A percentile compares a stretch with the other conserved stretches of the same genome.
phyloP scores from a whole-genome alignment of 129 eudicot species.

The Chrysanthemum makinoi region DNA sequence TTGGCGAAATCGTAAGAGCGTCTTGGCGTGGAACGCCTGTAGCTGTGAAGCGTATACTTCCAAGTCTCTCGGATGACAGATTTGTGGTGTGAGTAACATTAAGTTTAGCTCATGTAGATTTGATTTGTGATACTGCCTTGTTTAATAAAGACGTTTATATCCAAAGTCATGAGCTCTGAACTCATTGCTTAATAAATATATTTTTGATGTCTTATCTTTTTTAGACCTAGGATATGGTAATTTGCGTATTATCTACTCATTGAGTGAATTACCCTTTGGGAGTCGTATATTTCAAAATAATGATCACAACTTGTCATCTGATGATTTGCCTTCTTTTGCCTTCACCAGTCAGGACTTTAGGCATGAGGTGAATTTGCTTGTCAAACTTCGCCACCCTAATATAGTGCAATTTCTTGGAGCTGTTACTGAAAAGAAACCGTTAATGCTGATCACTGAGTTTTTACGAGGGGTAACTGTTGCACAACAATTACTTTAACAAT shows the following conservation, averaged over 20 bases:
- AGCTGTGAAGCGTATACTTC: slow-evolving; percentile 95
- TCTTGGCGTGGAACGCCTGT: slow-evolving; percentile 99
- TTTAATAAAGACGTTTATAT: not conserved
- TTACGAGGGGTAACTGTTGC: slow-evolving; percentile 74
- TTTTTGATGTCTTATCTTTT: too few species aligned
- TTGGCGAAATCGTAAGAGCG: slow-evolving; percentile 92
- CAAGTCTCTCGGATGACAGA: slow-evolving; percentile 95
- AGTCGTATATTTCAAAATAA: not conserved
- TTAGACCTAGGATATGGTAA: too few species aligned
- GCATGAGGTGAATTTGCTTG: slow-evolving; percentile 96
- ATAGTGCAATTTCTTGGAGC: slow-evolving; percentile 99
- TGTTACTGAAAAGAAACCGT: slow-evolving; percentile 90
- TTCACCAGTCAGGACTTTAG: slow-evolving; percentile 92
- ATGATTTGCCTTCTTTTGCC: slow-evolving; percentile 6
- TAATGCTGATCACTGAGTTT: slow-evolving; percentile 91
- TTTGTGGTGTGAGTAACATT: slow-evolving; percentile 62
- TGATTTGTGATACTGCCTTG: not conserved
- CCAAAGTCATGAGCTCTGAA: not conserved
- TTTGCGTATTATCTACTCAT: not conserved
- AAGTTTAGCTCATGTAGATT: not conserved
- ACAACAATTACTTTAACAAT: not conserved
- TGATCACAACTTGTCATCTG: not conserved
- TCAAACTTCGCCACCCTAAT: slow-evolving; percentile 98
- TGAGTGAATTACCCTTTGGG: not conserved
- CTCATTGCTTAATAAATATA: not conserved